phyloP scores from a whole-genome alignment of 108 stramenopile genomes.

The Fragilaria crotonensis region DNA sequence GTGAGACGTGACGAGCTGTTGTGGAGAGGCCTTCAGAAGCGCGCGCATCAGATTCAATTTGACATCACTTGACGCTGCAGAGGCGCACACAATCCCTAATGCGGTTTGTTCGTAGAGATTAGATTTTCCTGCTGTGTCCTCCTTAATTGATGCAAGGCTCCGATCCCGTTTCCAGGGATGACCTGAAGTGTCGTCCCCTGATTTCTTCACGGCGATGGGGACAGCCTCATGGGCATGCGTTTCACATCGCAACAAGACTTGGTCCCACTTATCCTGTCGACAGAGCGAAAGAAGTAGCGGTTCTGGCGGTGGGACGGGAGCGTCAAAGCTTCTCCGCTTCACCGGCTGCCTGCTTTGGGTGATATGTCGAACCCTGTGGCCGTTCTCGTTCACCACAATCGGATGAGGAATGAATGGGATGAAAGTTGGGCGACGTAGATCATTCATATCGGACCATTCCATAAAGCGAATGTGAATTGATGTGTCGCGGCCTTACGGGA shows the following conservation, averaged over 20 bases:
- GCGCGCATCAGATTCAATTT: conserved; percentile 5
- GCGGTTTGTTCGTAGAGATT: conserved; percentile 12
- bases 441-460: too few species aligned
- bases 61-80: conserved; percentile 4
- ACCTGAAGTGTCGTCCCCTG: neutral
- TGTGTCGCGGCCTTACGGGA: too few species aligned
- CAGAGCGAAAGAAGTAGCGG: conserved; percentile 11
- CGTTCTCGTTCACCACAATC: too few species aligned
- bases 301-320: neutral
- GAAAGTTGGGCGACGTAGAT: too few species aligned
- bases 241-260: conserved; percentile 10
- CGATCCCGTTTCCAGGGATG: conserved; percentile 9
- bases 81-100: conserved; percentile 25
- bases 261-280: conserved; percentile 13
- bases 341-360: too few species aligned
- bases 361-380: too few species aligned
- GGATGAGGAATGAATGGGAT: too few species aligned
- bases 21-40: conserved; percentile 17
- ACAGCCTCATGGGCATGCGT: conserved; percentile 17
- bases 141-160: neutral
- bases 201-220: conserved; percentile 1
- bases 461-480: too few species aligned
- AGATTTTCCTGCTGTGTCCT: neutral
- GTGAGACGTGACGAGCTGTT: conserved; percentile 20
- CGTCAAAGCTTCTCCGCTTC: too few species aligned